A percentile compares a stretch with the other conserved stretches of the same genome.
These are phyloP conservation scores for Rhizopogon salebrosus DNA, from an alignment of 768 basidiomycete genomes.

Conservation along the genomic window DNA sequence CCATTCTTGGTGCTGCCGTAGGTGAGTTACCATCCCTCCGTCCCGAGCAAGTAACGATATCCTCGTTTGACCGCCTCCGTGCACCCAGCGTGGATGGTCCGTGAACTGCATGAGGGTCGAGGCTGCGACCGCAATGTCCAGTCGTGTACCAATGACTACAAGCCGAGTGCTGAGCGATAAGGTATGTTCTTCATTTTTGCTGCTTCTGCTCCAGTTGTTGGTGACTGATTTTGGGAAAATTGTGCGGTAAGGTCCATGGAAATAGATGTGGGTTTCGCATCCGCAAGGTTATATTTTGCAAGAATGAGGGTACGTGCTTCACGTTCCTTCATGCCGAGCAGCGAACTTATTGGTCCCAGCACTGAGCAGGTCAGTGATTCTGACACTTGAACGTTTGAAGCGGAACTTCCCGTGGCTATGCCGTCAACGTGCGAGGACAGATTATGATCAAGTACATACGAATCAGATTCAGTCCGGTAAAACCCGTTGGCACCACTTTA, in stretches of 20 bases:
- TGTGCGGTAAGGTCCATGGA: slow-evolving; percentile 6
- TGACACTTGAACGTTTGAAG: slow-evolving; percentile 4
- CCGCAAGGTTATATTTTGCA: slow-evolving; percentile 1
- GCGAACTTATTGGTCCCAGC: slow-evolving; percentile 8
- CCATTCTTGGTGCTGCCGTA: too few species aligned
- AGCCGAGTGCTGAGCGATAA: slow-evolving; percentile 22
- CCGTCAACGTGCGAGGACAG: slow-evolving; percentile 2
- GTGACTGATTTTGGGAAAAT: background rate
- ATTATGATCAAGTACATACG: background rate
- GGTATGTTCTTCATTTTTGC: background rate
- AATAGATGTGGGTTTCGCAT: slow-evolving; percentile 1
- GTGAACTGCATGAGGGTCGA: slow-evolving; percentile 16
- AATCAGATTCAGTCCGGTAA: background rate
- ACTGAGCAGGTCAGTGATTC: background rate
- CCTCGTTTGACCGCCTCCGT: slow-evolving; percentile 17
- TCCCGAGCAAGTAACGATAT: slow-evolving; percentile 6
- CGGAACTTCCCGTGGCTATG: background rate
- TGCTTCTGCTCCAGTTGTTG: background rate
- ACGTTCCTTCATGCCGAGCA: slow-evolving; percentile 4
- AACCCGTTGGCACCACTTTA: slow-evolving; percentile 9
- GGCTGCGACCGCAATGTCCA: slow-evolving; percentile 26
- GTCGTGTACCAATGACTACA: slow-evolving; percentile 25
- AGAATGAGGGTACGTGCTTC: background rate
- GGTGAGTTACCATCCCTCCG: background rate
- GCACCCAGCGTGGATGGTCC: slow-evolving; percentile 1